phyloP scores from a whole-genome alignment of 2,329 filamentous ascomycete genomes.

The Fusarium miscanthi region DNA sequence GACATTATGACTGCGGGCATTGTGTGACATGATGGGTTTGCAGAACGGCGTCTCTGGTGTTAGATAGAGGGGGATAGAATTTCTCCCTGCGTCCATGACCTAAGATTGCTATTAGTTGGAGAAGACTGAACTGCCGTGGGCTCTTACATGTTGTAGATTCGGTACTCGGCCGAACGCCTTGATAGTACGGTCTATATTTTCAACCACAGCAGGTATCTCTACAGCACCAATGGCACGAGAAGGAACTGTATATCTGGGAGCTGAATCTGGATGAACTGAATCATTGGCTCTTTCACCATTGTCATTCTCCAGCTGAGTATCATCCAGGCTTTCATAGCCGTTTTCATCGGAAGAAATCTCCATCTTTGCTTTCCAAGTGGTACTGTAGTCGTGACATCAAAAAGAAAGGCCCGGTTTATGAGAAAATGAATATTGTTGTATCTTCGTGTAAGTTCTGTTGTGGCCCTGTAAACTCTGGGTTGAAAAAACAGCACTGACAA shows the following conservation, averaged over 20 bases:
- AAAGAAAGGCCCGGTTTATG: neutral
- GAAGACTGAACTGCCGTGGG: neutral
- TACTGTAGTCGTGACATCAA: neutral
- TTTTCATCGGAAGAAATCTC: constrained; percentile 38
- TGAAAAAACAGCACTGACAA: constrained; percentile 22
- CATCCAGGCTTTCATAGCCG: constrained; percentile 35
- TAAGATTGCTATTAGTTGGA: constrained; percentile 44
- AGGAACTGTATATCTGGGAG: constrained; percentile 52
- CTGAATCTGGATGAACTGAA: constrained; percentile 34
- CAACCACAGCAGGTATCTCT: constrained; percentile 57
- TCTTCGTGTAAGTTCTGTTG: constrained; percentile 15
- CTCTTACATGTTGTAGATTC: constrained; percentile 53
- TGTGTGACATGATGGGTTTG: constrained; percentile 81
- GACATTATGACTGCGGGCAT: constrained; percentile 81
- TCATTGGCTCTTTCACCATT: neutral
- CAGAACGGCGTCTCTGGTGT: constrained; percentile 83
- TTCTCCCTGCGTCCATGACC: constrained; percentile 61
- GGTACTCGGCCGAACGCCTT: constrained; percentile 56
- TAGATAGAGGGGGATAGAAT: constrained; percentile 76
- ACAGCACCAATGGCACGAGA: constrained; percentile 53
- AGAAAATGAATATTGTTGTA: neutral
- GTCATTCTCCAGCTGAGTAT: constrained; percentile 23
- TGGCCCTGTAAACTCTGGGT: neutral
- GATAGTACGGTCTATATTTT: constrained; percentile 57
- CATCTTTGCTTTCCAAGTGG: neutral